Evolutionary conservation across 2,329 filamentous ascomycete genomes (phyloP), one percentile per base, ranked within the genome.

Genomic region (Elsinoe batatas): DNA sequence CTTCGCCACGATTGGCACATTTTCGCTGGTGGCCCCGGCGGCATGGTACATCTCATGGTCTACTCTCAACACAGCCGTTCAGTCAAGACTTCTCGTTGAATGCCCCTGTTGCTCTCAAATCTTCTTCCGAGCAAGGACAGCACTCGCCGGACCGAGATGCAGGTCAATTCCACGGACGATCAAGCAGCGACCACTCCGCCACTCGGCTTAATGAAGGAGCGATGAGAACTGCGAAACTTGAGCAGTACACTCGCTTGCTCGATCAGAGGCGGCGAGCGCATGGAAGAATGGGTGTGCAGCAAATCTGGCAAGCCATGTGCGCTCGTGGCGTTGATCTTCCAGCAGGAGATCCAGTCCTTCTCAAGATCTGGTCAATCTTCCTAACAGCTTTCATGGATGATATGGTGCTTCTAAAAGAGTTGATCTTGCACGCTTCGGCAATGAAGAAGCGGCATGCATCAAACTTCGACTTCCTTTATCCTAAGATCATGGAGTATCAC

Each of bases 301-400:
- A 68, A 5, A 67, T 77, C 4, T 79, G 75, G 73, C 58, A 68
- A 32, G 70, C 65, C 43, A 69, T 72, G 64, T 65, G 61, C 10
- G 51, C 61, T 11, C 64, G 69, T 20, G 61, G 64, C 2, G 62
- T 76, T 20, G 61, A 66, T 18, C 59, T 79, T 10, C 75, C 76
- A 12, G 67, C 62, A 2, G 58, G 61, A 11, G 70, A 72, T 15
- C 53, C 58, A n/a, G 60, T 71, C 3, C 72, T 74, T 15, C 64
- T 70, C 7, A 64, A 64, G 11, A 58, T 80, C 5, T 79, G 77
- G 77, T 63, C 64, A 0, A 70, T 67, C 0, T 73, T 79, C 47
- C 59, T 78, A 44, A 66, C 68, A 51, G 61, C 69, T 30, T 66
- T 68, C n/a, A 60, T 69, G 50, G 49, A 63, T 36, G 57, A 72